These are phyloP conservation scores for Leccinum rimulosum DNA, from an alignment of 768 basidiomycete genomes.

Conservation along the genomic window DNA sequence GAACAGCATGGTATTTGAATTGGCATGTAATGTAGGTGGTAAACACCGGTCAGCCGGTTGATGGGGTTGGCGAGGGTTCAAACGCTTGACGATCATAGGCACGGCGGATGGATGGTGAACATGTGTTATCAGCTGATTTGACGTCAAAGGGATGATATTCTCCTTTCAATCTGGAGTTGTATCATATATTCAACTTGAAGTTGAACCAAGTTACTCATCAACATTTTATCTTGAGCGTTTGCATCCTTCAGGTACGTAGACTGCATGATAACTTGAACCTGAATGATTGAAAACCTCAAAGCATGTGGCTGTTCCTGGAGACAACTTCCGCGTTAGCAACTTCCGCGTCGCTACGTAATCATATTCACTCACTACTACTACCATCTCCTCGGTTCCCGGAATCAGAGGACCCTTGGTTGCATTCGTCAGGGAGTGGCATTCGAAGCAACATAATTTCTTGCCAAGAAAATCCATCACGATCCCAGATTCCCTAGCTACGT, in stretches of 20 bases:
- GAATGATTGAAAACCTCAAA: no score
- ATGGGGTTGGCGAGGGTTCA: neutral
- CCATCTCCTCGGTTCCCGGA: neutral
- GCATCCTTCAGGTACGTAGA: no score
- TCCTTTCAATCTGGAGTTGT: no score
- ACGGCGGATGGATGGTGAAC: neutral
- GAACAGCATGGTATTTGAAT: constrained; percentile 14
- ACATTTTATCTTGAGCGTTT: no score
- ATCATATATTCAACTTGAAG: no score
- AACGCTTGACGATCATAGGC: neutral
- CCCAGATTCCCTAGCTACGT: neutral
- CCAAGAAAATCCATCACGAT: neutral
- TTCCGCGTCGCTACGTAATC: neutral
- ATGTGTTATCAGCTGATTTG: neutral
- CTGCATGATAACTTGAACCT: no score
- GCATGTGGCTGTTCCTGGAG: no score
- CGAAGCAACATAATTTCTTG: neutral
- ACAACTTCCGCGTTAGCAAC: neutral
- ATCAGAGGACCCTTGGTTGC: neutral
- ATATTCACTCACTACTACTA: neutral
- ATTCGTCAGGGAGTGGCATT: neutral
- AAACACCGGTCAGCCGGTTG: constrained; percentile 3
- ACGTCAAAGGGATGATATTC: no score
- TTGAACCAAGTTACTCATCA: no score
- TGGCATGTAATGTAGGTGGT: constrained; percentile 2